A percentile compares a stretch with the other conserved stretches of the same genome.
Evolutionary conservation across 345 rosid genomes (phyloP).

Genomic region (Euphorbia lathyris): DNA sequence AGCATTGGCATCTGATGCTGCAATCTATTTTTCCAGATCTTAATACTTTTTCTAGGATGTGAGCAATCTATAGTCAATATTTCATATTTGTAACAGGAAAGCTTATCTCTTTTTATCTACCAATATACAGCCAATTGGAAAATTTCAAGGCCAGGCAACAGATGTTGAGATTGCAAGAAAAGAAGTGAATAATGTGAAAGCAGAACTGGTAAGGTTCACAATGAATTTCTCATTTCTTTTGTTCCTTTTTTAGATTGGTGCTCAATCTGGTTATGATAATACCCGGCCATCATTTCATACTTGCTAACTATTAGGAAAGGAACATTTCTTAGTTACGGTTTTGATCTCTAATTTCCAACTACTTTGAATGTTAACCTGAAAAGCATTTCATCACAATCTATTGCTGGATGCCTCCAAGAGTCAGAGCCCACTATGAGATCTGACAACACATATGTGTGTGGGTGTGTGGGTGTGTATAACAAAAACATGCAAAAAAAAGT

Average conservation of each 20-base stretch:
- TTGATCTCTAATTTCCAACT: background rate
- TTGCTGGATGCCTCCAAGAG: background rate
- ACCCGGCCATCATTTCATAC: background rate
- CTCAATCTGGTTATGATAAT: conserved; percentile 1
- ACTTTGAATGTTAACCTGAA: background rate
- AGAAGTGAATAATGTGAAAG: conserved; percentile 68
- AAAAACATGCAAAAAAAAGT: background rate
- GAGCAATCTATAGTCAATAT: background rate
- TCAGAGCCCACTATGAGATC: background rate
- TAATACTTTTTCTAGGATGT: conserved; percentile 5
- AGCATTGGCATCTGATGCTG: conserved; percentile 13
- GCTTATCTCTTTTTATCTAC: conserved; percentile 7
- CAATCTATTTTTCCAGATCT: conserved; percentile 5
- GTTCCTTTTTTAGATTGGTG: too few relatives aligned
- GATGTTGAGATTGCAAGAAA: conserved; percentile 72
- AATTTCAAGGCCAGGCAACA: conserved; percentile 95
- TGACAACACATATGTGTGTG: too few relatives aligned
- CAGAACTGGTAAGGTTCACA: conserved; percentile 59
- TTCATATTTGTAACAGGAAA: background rate
- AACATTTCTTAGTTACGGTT: background rate
- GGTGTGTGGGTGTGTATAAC: too few relatives aligned
- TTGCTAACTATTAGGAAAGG: background rate
- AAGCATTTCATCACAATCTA: background rate
- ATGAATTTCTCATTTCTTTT: background rate
- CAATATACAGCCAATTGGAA: conserved; percentile 74